phyloP scores from a whole-genome alignment of 768 basidiomycete genomes.

The Podaxis mareebaensis region DNA sequence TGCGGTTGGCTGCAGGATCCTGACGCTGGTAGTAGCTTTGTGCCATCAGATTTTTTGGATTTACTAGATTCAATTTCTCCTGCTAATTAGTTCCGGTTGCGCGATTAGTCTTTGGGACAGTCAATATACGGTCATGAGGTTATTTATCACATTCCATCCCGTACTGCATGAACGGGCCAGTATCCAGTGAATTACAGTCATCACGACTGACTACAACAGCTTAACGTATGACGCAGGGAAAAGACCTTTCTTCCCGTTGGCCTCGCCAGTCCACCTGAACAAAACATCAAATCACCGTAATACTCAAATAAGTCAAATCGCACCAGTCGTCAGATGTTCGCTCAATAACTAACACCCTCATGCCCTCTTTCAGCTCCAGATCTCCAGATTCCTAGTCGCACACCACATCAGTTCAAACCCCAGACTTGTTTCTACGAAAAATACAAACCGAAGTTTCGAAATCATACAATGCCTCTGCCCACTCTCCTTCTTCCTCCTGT shows the following conservation, averaged over 20 bases:
- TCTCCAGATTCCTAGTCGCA: conserved; percentile 66
- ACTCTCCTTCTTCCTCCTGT: conserved; percentile 54
- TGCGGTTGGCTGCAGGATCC: not conserved
- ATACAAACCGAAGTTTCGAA: conserved; percentile 60
- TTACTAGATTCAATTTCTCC: not conserved
- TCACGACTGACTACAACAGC: conserved; percentile 38
- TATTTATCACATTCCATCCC: not conserved
- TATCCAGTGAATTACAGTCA: not conserved
- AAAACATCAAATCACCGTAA: conserved; percentile 13
- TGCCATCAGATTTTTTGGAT: not conserved
- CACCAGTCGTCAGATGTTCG: conserved; percentile 78
- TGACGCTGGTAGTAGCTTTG: not conserved
- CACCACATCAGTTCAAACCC: not conserved
- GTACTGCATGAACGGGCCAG: not conserved
- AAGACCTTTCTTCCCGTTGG: conserved; percentile 56
- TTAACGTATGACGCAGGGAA: conserved; percentile 74
- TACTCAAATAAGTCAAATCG: conserved; percentile 25
- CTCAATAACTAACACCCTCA: conserved; percentile 64
- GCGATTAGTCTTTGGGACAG: not conserved
- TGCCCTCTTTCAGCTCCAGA: conserved; percentile 55
- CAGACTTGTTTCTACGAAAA: not conserved
- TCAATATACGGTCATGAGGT: not conserved
- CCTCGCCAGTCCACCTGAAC: conserved; percentile 67
- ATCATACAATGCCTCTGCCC: conserved; percentile 79
- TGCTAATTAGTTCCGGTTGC: not conserved